These are phyloP conservation scores for Trichoderma brevicompactum DNA, from an alignment of 2,329 filamentous ascomycete genomes.

Conservation along the genomic window DNA sequence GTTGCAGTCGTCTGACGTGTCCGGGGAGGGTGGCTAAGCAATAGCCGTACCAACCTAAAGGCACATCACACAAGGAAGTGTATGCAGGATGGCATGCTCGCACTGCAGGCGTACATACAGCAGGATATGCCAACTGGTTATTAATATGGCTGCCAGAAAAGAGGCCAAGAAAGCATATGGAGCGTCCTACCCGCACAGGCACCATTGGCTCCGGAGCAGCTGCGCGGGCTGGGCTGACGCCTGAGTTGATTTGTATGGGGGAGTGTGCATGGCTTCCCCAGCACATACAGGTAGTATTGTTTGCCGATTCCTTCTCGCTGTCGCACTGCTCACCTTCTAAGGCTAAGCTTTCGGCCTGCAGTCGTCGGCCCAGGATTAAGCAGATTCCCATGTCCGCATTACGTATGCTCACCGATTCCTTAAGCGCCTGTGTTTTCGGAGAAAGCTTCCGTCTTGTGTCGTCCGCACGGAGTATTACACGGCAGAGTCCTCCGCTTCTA, in stretches of 20 bases:
- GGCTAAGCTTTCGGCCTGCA: conserved; percentile 19
- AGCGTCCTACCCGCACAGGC: not conserved
- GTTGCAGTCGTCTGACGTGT: conserved; percentile 27
- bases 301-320: conserved; percentile 11
- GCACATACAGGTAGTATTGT: not conserved
- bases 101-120: not conserved
- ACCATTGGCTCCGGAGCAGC: not conserved
- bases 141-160: not conserved
- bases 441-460: conserved; percentile 5
- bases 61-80: conserved; percentile 19
- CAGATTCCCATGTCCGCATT: conserved; percentile 21
- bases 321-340: conserved; percentile 25
- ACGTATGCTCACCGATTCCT: conserved; percentile 18
- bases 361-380: conserved; percentile 1
- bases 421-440: conserved; percentile 15
- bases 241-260: not conserved
- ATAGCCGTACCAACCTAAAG: conserved; percentile 8
- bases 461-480: conserved; percentile 10
- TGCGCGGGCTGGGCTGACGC: not conserved
- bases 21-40: conserved; percentile 22
- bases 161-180: not conserved
- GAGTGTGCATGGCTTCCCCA: not conserved
- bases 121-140: not conserved
- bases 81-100: not conserved
- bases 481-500: conserved; percentile 9